Conservation (phyloP, 129 eudicot species). For the Artemisia annua region DNA sequence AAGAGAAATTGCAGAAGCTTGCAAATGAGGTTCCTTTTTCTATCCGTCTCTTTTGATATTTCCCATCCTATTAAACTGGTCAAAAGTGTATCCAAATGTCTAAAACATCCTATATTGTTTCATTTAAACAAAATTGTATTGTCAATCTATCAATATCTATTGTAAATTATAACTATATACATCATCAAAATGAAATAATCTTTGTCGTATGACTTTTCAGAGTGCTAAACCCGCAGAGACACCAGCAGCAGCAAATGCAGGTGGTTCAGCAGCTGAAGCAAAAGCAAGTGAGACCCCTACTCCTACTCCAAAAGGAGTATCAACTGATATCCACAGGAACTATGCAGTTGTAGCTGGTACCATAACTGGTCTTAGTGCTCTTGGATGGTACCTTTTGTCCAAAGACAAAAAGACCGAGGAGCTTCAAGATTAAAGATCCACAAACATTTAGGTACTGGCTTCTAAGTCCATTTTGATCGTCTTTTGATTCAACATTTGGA, state of each 20-base stretch:
- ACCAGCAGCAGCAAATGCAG: constrained; percentile 39
- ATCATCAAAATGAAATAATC: too few relatives aligned
- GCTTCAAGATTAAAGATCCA: constrained; percentile 52
- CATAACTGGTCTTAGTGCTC: constrained; percentile 51
- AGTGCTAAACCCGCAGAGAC: constrained; percentile 69
- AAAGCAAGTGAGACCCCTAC: constrained; percentile 55
- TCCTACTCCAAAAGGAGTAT: constrained; percentile 48
- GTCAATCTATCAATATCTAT: too few relatives aligned
- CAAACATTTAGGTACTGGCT: constrained; percentile 18
- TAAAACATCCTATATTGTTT: too few relatives aligned
- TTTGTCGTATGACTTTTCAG: constrained; percentile 40
- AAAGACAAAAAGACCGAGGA: constrained; percentile 63
- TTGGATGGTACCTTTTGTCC: constrained; percentile 68
- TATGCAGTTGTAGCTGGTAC: constrained; percentile 80
- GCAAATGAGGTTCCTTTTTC: constrained; percentile 69
- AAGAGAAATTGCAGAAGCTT: constrained; percentile 84
- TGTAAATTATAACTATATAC: too few relatives aligned
- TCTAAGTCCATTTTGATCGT: constrained; percentile 13
- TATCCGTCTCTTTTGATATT: constrained; percentile 2
- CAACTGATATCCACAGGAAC: constrained; percentile 69
- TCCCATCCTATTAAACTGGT: background rate
- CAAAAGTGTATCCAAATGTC: background rate
- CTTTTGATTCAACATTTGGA: constrained; percentile 12
- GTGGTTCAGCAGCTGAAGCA: constrained; percentile 60
- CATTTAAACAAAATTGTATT: too few relatives aligned